Evolutionary conservation across 495 filamentous ascomycete genomes (phyloP), one percentile per base, ranked within the genome.

Genomic region (Letharia columbiana): DNA sequence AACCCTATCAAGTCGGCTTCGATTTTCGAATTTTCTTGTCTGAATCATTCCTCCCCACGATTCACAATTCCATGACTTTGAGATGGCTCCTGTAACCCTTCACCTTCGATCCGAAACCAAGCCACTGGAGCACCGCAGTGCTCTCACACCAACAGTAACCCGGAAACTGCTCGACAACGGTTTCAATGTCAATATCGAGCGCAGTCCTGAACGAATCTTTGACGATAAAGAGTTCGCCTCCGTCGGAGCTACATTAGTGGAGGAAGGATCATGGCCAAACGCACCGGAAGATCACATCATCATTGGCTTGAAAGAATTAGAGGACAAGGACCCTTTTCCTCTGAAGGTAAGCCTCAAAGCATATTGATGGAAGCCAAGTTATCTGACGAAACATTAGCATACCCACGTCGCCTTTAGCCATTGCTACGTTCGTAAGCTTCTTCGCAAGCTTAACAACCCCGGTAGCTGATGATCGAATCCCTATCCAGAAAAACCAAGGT

Each of bases 241-340:
- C 2, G 80, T 86, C 28, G 92, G 91, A 41, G 89, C 87, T 37
- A 87, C 79, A 6, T 79, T 97, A n/a, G 89, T 96, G 8, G 85
- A 87, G 20, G 87, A 90, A 71, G 87, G 89, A 40, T 90, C 85
- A 58, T 98, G 94, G 93, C 80, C 80, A 71, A 79, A 82, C 72
- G 90, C 87, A 0, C 91, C 94, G 33, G 79, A 82, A 68, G 85
- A 91, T 65, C 85, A 92, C 72, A 90, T 91, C 72, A 91, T 69
- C 13, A 82, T 97, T 67, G 93, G 94, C 47, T 82, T 98, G 60
- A 98, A 98, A 83, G 94, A 97, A 79, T 82, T 97, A 20, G 90
- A 90, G 10, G 91, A 95, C 73, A 89, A 96, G 71, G 44, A 73
- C 23, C 37, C 61, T 60, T 56, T 92, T 73, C 91, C 92, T 45